Evolutionary conservation across 768 basidiomycete genomes (phyloP).

Genomic region (Macrolepiota albuminosa): DNA sequence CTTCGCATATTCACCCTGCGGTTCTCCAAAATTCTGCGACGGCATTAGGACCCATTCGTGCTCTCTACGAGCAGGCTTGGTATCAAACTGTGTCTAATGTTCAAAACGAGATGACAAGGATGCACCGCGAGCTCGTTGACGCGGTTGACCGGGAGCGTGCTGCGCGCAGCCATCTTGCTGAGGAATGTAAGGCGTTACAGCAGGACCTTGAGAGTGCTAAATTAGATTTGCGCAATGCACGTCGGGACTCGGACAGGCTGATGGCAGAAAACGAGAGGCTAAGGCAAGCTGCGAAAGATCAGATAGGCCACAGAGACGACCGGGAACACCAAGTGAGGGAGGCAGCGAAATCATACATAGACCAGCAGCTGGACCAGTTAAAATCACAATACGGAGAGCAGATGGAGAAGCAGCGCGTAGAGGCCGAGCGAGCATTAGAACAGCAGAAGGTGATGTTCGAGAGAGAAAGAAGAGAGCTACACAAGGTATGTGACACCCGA

Average conservation of each 20-base stretch:
- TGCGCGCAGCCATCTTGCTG: not conserved
- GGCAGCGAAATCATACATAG: constrained; percentile 12
- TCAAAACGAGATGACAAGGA: constrained; percentile 15
- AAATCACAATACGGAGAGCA: constrained; percentile 15
- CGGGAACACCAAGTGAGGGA: not conserved
- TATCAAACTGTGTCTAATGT: constrained; percentile 14
- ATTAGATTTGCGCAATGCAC: not conserved
- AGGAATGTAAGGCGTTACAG: constrained; percentile 6
- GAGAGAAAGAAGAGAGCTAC: constrained; percentile 13
- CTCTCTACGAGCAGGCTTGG: constrained; percentile 18
- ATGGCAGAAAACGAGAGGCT: constrained; percentile 6
- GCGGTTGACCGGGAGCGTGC: constrained; percentile 8
- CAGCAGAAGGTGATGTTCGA: constrained; percentile 14
- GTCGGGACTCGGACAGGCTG: not conserved
- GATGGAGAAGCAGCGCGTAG: constrained; percentile 11
- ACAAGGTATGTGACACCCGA: constrained; percentile 5
- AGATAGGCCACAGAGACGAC: not conserved
- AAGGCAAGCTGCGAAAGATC: not conserved
- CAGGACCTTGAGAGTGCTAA: constrained; percentile 2
- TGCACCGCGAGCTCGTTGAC: constrained; percentile 12
- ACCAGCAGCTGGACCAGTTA: constrained; percentile 12
- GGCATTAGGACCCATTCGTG: constrained; percentile 14
- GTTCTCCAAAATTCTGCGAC: constrained; percentile 5
- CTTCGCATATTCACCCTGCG: constrained; percentile 2
- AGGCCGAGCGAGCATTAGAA: constrained; percentile 11